Percentiles rank a stretch among this genome's conserved stretches.
Conservation (phyloP, 148 eudicot species). For the Limonium bicolor region DNA sequence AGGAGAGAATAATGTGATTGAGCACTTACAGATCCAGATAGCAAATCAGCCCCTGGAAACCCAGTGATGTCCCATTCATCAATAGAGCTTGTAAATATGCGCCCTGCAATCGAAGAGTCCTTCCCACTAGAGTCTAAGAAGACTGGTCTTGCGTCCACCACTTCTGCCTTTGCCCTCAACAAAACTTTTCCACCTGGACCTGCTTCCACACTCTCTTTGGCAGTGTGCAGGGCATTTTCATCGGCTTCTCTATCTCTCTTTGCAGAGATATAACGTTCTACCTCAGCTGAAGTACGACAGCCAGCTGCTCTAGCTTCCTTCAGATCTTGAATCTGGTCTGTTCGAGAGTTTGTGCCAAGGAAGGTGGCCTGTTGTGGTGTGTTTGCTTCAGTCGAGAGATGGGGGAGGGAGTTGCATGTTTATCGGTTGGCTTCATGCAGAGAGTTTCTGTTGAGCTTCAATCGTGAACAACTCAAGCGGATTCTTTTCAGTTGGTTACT, state of each 20-base stretch:
- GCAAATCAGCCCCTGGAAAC: slow-evolving; percentile 72
- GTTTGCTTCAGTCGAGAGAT: too few species aligned
- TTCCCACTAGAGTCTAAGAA: slow-evolving; percentile 22
- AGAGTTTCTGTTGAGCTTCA: too few species aligned
- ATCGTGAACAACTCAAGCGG: too few species aligned
- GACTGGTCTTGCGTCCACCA: slow-evolving; percentile 40
- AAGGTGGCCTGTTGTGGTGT: too few species aligned
- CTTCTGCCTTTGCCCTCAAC: slow-evolving; percentile 43
- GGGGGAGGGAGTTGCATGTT: too few species aligned
- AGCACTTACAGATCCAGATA: slow-evolving; percentile 63
- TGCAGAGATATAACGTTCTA: slow-evolving; percentile 48
- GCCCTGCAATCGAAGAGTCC: slow-evolving; percentile 30
- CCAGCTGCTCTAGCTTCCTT: slow-evolving; percentile 98
- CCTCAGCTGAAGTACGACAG: slow-evolving; percentile 76
- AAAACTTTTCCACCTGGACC: slow-evolving; percentile 55
- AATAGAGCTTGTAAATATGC: slow-evolving; percentile 18
- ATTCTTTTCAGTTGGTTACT: too few species aligned
- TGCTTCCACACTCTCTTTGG: slow-evolving; percentile 42
- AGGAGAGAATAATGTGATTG: too few species aligned
- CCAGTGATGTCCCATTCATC: slow-evolving; percentile 76
- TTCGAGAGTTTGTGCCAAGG: too few species aligned
- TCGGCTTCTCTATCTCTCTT: slow-evolving; percentile 70
- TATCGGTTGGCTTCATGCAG: too few species aligned
- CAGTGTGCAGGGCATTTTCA: slow-evolving; percentile 39
- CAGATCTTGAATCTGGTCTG: too few species aligned